phyloP scores from a whole-genome alignment of 352 stramenopile species.

The Phytophthora macrochlamydospora region DNA sequence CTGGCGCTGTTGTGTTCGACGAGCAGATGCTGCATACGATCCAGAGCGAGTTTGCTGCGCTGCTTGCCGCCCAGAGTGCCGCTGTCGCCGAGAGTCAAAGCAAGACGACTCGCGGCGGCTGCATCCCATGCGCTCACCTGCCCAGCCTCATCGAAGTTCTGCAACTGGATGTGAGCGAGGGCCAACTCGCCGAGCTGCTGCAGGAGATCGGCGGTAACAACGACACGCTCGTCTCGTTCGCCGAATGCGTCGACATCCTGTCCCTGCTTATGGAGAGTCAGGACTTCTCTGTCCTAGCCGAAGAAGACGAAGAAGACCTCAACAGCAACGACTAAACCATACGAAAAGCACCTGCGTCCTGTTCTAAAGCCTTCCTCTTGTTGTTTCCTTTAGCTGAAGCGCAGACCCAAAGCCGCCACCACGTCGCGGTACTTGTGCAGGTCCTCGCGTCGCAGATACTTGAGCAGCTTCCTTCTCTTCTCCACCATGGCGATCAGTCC shows the following conservation, averaged over 20 bases:
- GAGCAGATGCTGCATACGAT: conserved; percentile 57
- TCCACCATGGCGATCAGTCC: conserved; percentile 87
- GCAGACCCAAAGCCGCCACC: conserved; percentile 75
- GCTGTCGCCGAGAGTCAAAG: conserved; percentile 11
- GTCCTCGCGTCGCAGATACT: conserved; percentile 85
- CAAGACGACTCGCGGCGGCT: conserved; percentile 36
- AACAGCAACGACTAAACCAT: background rate
- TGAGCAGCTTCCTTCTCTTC: conserved; percentile 86
- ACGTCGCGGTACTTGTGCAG: conserved; percentile 81
- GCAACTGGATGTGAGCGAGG: conserved; percentile 43
- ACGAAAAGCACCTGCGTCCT: too few relatives aligned
- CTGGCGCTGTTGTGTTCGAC: conserved; percentile 62
- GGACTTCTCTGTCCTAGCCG: conserved; percentile 28
- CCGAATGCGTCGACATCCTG: conserved; percentile 88
- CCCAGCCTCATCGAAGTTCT: conserved; percentile 48
- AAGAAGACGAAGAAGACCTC: conserved; percentile 31
- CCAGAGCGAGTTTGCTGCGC: conserved; percentile 55
- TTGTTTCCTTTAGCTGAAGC: conserved; percentile 59
- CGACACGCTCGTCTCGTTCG: conserved; percentile 79
- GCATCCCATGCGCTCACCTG: conserved; percentile 58
- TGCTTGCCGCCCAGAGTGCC: conserved; percentile 35
- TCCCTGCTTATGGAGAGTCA: conserved; percentile 72
- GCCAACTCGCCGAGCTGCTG: conserved; percentile 58
- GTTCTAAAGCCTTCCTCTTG: too few relatives aligned
- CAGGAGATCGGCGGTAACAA: conserved; percentile 71